Evolutionary conservation across 2,329 filamentous ascomycete genomes (phyloP).

Genomic region (Aspergillus pseudoglaucus): DNA sequence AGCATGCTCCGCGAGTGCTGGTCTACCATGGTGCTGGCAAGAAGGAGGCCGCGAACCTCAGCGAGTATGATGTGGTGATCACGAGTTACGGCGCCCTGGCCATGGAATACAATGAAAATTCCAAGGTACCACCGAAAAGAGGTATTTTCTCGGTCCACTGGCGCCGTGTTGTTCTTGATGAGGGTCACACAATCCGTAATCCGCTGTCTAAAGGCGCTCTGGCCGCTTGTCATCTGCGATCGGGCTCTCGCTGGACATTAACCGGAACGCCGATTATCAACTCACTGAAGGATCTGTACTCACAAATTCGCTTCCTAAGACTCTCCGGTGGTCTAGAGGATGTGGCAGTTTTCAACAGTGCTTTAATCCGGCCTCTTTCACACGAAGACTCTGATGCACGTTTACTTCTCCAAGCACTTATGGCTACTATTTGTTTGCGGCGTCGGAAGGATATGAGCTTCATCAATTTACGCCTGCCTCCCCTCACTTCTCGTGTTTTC

Average conservation of each 20-base stretch:
- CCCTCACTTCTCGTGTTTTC: constrained; percentile 71
- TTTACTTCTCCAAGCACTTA: constrained; percentile 64
- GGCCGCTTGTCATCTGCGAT: constrained; percentile 60
- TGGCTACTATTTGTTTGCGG: constrained; percentile 73
- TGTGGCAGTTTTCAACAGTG: constrained; percentile 64
- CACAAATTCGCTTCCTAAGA: constrained; percentile 68
- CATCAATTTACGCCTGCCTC: constrained; percentile 70
- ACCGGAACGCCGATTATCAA: constrained; percentile 82
- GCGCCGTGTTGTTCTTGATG: constrained; percentile 74
- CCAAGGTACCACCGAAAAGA: constrained; percentile 39
- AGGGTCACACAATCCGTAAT: constrained; percentile 78
- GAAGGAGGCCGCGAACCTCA: constrained; percentile 54
- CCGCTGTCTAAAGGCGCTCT: constrained; percentile 64
- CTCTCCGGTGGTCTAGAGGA: constrained; percentile 71
- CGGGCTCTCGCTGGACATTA: constrained; percentile 70
- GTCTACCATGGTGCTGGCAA: constrained; percentile 65
- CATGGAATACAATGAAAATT: constrained; percentile 53
- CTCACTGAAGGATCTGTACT: constrained; percentile 72
- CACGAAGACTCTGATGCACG: constrained; percentile 53
- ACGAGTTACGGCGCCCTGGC: constrained; percentile 76
- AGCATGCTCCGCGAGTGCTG: constrained; percentile 59
- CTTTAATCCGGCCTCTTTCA: constrained; percentile 63
- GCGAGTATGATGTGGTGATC: constrained; percentile 67
- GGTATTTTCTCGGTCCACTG: constrained; percentile 62
- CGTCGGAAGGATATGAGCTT: constrained; percentile 85